Base-by-base conservation (phyloP, 805 yeast species). In the Metschnikowia santaceciliae region DNA sequence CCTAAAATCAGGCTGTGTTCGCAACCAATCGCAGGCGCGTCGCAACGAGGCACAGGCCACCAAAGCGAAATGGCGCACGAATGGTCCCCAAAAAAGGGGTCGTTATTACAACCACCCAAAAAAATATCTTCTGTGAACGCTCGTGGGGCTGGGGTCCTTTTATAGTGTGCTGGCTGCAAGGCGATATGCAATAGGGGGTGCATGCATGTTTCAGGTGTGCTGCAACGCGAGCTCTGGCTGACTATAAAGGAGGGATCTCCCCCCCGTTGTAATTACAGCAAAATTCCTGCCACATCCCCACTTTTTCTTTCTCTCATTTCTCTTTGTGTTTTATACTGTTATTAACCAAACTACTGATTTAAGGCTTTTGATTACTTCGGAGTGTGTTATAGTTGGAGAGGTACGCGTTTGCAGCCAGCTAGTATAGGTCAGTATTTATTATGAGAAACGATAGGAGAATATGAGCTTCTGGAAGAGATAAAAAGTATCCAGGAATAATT, bases 201-300 rank as follows among this genome's bases (percentile, higher is more conserved):
- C 46, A 42, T 42, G 46, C 46, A 20, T 42, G 38, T 42, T 42
- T 20, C 46, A 42, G 38, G 14, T 15, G 19, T 33, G 37, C 46
- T 20, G 46, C 37, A 42, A 40, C 34, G 22, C 34, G 15, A 32
- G 13, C 26, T 14, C 20, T 15, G 10, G 35, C 11, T 26, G 19
- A 17, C 34, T 40, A 40, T 40, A 40, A 26, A 40, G 13, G 19
- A 11, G 15, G 8, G 15, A 10, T n/a, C 15, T 11, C 13, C 41
- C 22, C 15, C 41, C 2, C 41, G 4, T 17, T 8, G 10, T 19
- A 26, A 26, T 26, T 8, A 26, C 30, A 26, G 30, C 30, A 10
- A 4, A 10, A 3, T 26, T 26, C 2, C 11, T 26, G 1, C 30
- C 30, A 26, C 11, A 4, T 26, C 30, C 11, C 30, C 11, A 10